Base-by-base conservation (phyloP, 2,329 filamentous ascomycete species). In the Exophiala sp. region DNA sequence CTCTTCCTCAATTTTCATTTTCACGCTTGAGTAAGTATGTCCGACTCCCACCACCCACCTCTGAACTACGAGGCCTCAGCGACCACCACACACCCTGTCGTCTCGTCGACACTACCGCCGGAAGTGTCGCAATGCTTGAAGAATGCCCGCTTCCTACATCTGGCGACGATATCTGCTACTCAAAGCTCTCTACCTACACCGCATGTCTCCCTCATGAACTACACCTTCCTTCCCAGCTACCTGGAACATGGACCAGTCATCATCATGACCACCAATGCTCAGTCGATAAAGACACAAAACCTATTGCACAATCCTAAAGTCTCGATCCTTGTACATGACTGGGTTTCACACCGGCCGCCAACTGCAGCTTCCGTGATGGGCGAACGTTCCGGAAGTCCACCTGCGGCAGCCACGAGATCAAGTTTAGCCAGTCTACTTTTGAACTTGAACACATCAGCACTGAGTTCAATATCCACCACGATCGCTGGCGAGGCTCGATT, bases 121-220 rank as follows among this genome's bases (percentile, higher is more conserved):
- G 91, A 96, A 71, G 94, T 97, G 18, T 81, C 94, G 10, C 86
- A 91, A 65, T 96, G 91, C 68, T 83, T 99, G 20, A 86, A 95
- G 69, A 97, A 96, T 75, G 90, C 92, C 46, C 87, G 92, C 65
- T 99, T 96, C 75, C 89, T 99, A 63, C 94, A 99, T 72, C 87
- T 99, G 49, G 91, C 94, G 64, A 99, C 94, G 52, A 95, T 88
- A 71, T 58, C 61, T 24, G 52, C 56, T 10, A 50, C 54, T 18
- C 38, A 53, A 41, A 51, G 49, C 16, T 32, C 44, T 16, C 84
- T 84, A 64, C 80, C 87, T 63, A 87, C 94, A 66, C 94, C 94
- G 8, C 90, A 97, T 70, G 89, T 97, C 62, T 95, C 91, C 35
- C 84, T 99, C 61, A 99, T 99, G 94, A 96, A 95, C 78, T 97